These are phyloP conservation scores for Kernera saxatilis DNA, from an alignment of 345 rosid species.

Conservation along the genomic window DNA sequence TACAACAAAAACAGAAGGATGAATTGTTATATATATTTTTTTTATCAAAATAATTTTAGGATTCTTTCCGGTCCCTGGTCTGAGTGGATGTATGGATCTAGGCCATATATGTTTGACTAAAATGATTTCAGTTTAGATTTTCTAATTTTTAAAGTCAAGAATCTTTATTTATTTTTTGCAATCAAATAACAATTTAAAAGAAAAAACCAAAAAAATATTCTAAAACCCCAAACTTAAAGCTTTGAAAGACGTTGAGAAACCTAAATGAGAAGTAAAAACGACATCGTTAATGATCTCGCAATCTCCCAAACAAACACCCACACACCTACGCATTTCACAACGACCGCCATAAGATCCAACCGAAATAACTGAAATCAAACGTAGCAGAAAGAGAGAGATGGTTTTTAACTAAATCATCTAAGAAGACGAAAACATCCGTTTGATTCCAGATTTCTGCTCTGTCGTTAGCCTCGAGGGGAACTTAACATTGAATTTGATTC, in stretches of 20 bases:
- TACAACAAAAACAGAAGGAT: not conserved
- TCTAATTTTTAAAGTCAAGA: not conserved
- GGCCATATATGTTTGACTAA: not conserved
- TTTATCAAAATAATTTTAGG: not conserved
- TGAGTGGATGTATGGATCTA: too few species aligned
- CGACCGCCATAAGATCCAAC: conserved; percentile 16
- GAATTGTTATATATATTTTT: not conserved
- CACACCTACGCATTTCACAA: conserved; percentile 17
- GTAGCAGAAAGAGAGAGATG: conserved; percentile 8
- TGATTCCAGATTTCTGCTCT: conserved; percentile 78
- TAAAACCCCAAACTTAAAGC: conserved; percentile 8
- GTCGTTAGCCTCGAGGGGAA: conserved; percentile 63
- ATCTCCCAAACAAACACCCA: conserved; percentile 1
- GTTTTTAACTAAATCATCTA: not conserved
- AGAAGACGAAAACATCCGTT: conserved; percentile 42
- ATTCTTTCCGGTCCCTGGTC: too few species aligned
- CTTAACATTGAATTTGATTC: conserved; percentile 65
- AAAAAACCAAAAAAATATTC: not conserved
- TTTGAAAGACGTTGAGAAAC: not conserved
- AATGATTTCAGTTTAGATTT: not conserved
- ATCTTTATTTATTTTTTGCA: not conserved
- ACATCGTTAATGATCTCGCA: conserved; percentile 1
- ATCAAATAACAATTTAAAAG: not conserved
- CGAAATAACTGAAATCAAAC: conserved; percentile 2
- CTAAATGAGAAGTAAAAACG: not conserved